Evolutionary conservation across 768 basidiomycete species (phyloP).

Genomic region (Holtermanniella nyarrowii): DNA sequence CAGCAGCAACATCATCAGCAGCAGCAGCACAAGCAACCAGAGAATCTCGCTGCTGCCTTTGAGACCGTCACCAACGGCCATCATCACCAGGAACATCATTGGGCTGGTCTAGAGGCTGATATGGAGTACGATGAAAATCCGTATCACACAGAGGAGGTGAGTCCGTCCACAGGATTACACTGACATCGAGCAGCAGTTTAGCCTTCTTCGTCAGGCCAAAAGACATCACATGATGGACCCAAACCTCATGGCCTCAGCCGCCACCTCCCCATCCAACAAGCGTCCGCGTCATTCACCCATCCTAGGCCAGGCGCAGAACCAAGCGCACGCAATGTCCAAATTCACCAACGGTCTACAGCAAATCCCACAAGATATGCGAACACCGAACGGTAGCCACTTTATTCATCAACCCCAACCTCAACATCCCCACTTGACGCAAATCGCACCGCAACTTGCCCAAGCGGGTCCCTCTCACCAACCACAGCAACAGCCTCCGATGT

Average conservation of each 20-base stretch:
- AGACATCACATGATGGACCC: not conserved
- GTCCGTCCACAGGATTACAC: not conserved
- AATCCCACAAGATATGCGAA: not conserved
- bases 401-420: not conserved
- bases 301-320: not conserved
- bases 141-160: not conserved
- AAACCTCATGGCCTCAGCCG: not conserved
- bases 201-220: not conserved
- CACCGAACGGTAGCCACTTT: not conserved
- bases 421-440: not conserved
- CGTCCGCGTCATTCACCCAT: not conserved
- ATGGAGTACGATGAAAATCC: not conserved
- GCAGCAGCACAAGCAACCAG: not conserved
- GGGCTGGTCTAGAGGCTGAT: not conserved
- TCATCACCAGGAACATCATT: conserved; percentile 3
- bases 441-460: conserved; percentile 2
- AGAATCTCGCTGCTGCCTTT: not conserved
- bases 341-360: not conserved
- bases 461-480: not conserved
- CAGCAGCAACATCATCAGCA: not conserved
- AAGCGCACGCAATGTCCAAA: not conserved
- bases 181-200: not conserved
- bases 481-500: not conserved
- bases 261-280: not conserved
- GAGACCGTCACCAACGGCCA: not conserved